Percentiles rank a stretch among this genome's conserved stretches.
These are phyloP conservation scores for Myxozyma lipomycoides DNA, from an alignment of 805 yeast genomes.

Conservation along the genomic window DNA sequence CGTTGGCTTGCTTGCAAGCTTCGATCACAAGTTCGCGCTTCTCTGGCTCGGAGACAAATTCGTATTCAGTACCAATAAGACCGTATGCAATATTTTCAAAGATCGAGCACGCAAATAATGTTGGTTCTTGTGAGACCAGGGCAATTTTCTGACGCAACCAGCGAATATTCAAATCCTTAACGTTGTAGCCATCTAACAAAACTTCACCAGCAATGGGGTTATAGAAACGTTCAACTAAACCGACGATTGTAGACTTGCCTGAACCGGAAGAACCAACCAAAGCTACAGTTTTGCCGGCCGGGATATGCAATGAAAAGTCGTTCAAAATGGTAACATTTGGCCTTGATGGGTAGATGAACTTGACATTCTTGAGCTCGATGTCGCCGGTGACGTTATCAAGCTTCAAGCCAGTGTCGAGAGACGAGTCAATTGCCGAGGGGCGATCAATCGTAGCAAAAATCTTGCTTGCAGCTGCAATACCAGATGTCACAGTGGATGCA, in stretches of 20 bases:
- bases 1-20: conserved; percentile 52
- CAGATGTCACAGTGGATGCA: conserved; percentile 37
- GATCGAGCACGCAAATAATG: conserved; percentile 82
- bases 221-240: conserved; percentile 81
- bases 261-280: conserved; percentile 94
- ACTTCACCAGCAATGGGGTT: conserved; percentile 73
- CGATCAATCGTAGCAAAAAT: conserved; percentile 42
- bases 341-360: conserved; percentile 74
- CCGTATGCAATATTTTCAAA: conserved; percentile 79
- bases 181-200: conserved; percentile 78
- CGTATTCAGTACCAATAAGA: conserved; percentile 38
- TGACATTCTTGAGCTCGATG: conserved; percentile 74
- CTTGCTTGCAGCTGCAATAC: conserved; percentile 39
- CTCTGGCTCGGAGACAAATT: conserved; percentile 38
- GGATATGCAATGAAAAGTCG: conserved; percentile 70
- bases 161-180: conserved; percentile 65
- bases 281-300: conserved; percentile 88
- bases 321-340: conserved; percentile 79
- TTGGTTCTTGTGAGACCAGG: conserved; percentile 95
- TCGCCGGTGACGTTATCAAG: conserved; percentile 48
- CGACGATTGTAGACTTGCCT: conserved; percentile 85
- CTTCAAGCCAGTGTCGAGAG: conserved; percentile 26
- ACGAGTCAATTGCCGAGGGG: conserved; percentile 38
- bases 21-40: conserved; percentile 38
- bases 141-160: conserved; percentile 74